Evolutionary conservation across 768 basidiomycete species (phyloP).

Genomic region (Porpolomopsis calyptriformis): DNA sequence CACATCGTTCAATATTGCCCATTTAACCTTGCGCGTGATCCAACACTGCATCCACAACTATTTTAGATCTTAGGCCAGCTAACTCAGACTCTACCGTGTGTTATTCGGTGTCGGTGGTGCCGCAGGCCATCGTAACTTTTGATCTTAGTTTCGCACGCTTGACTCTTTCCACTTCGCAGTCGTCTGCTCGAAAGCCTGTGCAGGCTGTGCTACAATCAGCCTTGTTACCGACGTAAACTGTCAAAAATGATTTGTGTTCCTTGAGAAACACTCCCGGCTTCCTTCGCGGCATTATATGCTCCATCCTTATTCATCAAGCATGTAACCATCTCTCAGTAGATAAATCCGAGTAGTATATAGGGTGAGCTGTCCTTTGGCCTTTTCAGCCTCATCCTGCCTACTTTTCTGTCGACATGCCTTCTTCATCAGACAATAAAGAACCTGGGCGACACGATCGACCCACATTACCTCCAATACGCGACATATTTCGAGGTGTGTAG

Average conservation of each 20-base stretch:
- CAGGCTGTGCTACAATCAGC: neutral
- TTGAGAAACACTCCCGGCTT: neutral
- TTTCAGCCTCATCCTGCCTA: neutral
- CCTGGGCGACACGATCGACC: slow-evolving; percentile 32
- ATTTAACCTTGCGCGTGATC: neutral
- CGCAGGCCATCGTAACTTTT: too few species aligned
- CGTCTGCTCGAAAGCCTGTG: neutral
- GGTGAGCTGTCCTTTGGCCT: neutral
- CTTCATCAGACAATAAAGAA: slow-evolving; percentile 17
- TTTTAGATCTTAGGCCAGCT: too few species aligned
- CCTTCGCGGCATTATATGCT: neutral
- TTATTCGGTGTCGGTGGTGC: too few species aligned
- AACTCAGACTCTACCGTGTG: too few species aligned
- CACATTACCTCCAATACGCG: slow-evolving; percentile 62
- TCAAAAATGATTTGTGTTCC: neutral
- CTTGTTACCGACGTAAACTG: neutral
- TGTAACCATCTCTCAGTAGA: neutral
- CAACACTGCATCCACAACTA: neutral
- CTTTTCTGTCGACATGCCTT: slow-evolving; percentile 6
- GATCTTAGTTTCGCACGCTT: neutral
- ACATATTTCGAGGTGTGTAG: slow-evolving; percentile 49
- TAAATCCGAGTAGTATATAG: neutral
- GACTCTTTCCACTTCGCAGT: too few species aligned
- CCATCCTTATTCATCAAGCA: neutral
- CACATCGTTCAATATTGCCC: neutral